Base-by-base conservation (phyloP, 257 asterid genomes). In the Fraxinus americana region DNA sequence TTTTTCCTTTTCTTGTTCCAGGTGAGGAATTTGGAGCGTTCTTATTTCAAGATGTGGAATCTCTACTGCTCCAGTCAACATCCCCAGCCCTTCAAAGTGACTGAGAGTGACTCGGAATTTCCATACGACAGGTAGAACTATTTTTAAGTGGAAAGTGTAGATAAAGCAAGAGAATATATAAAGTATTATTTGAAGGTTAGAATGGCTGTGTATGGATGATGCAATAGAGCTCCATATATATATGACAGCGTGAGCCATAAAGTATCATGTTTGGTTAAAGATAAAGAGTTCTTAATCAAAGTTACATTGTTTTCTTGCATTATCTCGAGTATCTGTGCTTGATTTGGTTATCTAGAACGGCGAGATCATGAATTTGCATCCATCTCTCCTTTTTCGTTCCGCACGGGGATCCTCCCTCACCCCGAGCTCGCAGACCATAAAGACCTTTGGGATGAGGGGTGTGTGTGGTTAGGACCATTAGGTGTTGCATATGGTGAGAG, bases 11-110 rank as follows among this genome's bases (percentile, higher is more conserved):
- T 35, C 1, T 34, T 5, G 16, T 75, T 77, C 79, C 91, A 95
- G 99, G 98, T 95, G 74, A 81, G 91, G 77, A 96, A 96, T 79
- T 83, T 96, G 91, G 99, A 96, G 80, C 97, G 98, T 35, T 76
- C 90, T 9, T 96, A 88, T 90, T 96, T 93, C 87, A 93, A 87
- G 91, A 93, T 91, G 99, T 96, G 99, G 99, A 93, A 90, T 83
- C 74, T 96, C 77, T 50, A 93, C 82, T 92, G 97, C 89, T 91
- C 91, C 0, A 96, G 97, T 25, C 96, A 89, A 59, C 92, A 85
- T 10, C 97, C 98, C 34, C 96, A 90, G 79, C 98, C 81, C 70
- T 96, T 92, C 86, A 91, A 92, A 91, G 99, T 96, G 71, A 43
- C 83, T 0, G 97, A 93, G 88, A 90, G 90, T 41, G 90, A 93